Evolutionary conservation across 441 rosid species (phyloP).

Genomic region (Euphorbia celastroides): DNA sequence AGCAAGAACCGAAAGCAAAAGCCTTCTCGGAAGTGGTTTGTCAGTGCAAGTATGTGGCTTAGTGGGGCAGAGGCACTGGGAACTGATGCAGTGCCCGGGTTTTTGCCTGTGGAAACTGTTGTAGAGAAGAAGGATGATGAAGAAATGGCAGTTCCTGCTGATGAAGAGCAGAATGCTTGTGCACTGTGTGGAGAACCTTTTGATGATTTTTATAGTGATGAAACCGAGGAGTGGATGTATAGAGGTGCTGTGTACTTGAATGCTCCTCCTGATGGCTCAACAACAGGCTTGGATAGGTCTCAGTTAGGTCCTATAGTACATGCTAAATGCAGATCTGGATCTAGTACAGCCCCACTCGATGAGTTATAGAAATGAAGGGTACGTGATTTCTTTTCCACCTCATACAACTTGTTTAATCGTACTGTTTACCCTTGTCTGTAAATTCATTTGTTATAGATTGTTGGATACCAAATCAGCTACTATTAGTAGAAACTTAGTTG

Average conservation of each 20-base stretch:
- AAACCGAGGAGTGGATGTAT: conserved; percentile 98
- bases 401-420: conserved; percentile 4
- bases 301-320: conserved; percentile 94
- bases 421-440: background rate
- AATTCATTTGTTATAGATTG: background rate
- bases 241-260: conserved; percentile 94
- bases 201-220: conserved; percentile 95
- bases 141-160: conserved; percentile 97
- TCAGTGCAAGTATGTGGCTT: conserved; percentile 92
- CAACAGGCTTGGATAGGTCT: conserved; percentile 63
- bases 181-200: conserved; percentile 95
- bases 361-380: conserved; percentile 50
- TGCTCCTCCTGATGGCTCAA: conserved; percentile 51
- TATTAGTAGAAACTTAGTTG: background rate
- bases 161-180: conserved; percentile 83
- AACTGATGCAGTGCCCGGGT: conserved; percentile 84
- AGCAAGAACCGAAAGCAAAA: conserved; percentile 87
- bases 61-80: conserved; percentile 98
- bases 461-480: background rate
- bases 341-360: conserved; percentile 51
- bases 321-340: conserved; percentile 90
- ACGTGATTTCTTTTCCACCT: conserved; percentile 23
- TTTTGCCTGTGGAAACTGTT: conserved; percentile 59
- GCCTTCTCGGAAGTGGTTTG: conserved; percentile 96
- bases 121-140: conserved; percentile 83